phyloP scores from a whole-genome alignment of 1,284 basidiomycete species.

The Apiotrichum mycotoxinovorans region DNA sequence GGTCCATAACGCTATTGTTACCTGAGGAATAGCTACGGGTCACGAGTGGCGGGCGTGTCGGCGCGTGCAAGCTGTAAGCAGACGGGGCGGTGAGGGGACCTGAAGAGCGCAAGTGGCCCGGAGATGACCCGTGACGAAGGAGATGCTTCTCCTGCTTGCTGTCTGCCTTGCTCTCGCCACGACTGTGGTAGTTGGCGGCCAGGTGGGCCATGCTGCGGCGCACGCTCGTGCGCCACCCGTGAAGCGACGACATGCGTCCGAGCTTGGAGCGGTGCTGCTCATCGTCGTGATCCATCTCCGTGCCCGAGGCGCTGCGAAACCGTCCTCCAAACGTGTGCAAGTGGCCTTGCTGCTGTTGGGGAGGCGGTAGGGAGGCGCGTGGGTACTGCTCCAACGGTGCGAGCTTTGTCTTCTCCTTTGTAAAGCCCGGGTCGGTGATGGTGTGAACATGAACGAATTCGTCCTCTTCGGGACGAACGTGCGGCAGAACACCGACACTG shows the following conservation, averaged over 20 bases:
- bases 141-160: not conserved
- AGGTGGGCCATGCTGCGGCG: slow-evolving; percentile 5
- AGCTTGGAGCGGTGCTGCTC: not conserved
- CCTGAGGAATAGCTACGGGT: not conserved
- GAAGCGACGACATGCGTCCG: not conserved
- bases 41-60: not conserved
- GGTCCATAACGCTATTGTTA: not conserved
- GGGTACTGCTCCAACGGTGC: not conserved
- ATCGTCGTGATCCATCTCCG: not conserved
- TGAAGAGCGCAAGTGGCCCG: not conserved
- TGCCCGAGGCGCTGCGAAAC: not conserved
- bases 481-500: not conserved
- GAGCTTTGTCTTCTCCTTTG: not conserved
- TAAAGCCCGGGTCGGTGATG: no score
- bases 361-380: not conserved
- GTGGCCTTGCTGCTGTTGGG: not conserved
- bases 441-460: not conserved
- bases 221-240: not conserved
- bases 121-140: not conserved
- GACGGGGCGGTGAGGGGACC: not conserved
- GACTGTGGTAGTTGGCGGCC: not conserved
- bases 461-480: not conserved
- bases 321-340: not conserved
- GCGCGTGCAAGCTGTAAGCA: not conserved
- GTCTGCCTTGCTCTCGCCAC: not conserved